Evolutionary conservation across 2,329 filamentous ascomycete genomes (phyloP).

Genomic region (Trichoderma sp.): DNA sequence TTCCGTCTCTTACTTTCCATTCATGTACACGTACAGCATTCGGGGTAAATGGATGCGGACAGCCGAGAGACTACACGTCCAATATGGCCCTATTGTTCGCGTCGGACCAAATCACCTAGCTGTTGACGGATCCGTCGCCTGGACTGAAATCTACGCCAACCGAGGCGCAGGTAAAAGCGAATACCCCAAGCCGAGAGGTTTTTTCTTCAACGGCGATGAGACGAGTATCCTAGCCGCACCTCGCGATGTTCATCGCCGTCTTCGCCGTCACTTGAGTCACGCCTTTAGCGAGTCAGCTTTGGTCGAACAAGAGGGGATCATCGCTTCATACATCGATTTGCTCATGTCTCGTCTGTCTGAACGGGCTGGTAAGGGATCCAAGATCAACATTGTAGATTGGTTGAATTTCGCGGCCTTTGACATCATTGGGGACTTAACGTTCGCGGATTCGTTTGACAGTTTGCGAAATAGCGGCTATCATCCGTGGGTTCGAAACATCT

Average conservation of each 20-base stretch:
- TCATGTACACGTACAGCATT: too few relatives aligned
- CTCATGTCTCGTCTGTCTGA: conserved; percentile 14
- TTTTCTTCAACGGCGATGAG: conserved; percentile 17
- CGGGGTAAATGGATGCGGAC: too few relatives aligned
- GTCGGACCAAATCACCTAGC: conserved; percentile 40
- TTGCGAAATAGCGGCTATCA: conserved; percentile 30
- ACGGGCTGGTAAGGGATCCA: conserved; percentile 18
- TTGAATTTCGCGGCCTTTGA: neutral
- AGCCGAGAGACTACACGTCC: conserved; percentile 22
- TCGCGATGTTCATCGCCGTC: conserved; percentile 22
- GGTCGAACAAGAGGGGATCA: conserved; percentile 31
- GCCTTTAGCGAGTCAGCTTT: conserved; percentile 33
- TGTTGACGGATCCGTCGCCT: conserved; percentile 33
- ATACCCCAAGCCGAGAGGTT: conserved; percentile 10
- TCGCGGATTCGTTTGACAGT: conserved; percentile 41
- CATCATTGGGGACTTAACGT: conserved; percentile 27
- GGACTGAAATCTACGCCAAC: conserved; percentile 34
- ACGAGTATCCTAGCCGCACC: conserved; percentile 21
- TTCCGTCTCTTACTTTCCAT: too few relatives aligned
- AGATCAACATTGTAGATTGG: neutral
- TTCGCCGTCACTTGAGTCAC: conserved; percentile 28
- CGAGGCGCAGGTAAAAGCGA: conserved; percentile 21
- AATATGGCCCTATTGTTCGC: conserved; percentile 38
- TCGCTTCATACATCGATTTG: conserved; percentile 28
- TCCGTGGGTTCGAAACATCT: conserved; percentile 28